phyloP scores from a whole-genome alignment of 2,329 filamentous ascomycete genomes.

The Curvularia verruculosa region DNA sequence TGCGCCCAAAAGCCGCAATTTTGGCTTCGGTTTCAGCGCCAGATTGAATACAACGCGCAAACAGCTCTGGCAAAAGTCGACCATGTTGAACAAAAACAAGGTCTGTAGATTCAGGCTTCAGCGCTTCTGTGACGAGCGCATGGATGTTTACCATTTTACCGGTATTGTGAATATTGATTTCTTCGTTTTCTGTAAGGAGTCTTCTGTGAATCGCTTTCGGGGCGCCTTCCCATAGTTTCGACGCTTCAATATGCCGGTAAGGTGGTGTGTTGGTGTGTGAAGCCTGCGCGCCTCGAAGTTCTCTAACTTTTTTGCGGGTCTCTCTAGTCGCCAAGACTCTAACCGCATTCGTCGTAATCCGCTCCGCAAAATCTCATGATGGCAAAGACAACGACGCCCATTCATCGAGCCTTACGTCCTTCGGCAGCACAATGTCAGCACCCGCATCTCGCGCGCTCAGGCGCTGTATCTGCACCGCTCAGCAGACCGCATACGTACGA shows the following conservation, averaged over 20 bases:
- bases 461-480: constrained; percentile 51
- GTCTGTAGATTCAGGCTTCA: constrained; percentile 73
- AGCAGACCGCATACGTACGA: constrained; percentile 34
- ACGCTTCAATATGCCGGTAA: constrained; percentile 33
- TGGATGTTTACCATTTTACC: constrained; percentile 38
- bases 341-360: constrained; percentile 29
- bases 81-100: constrained; percentile 76
- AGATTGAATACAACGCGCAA: constrained; percentile 74
- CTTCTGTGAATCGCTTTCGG: constrained; percentile 22
- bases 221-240: constrained; percentile 47
- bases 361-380: constrained; percentile 40
- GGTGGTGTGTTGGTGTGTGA: constrained; percentile 25
- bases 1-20: constrained; percentile 76
- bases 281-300: constrained; percentile 20
- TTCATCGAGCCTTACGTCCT: constrained; percentile 27
- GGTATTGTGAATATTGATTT: constrained; percentile 19
- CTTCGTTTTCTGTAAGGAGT: constrained; percentile 27
- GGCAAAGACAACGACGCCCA: constrained; percentile 26
- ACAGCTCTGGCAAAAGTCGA: constrained; percentile 78
- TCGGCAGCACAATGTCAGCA: constrained; percentile 50
- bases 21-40: constrained; percentile 44
- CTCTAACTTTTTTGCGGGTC: constrained; percentile 37
- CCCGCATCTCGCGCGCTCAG: constrained; percentile 53
- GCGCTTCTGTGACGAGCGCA: constrained; percentile 43
- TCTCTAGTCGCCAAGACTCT: constrained; percentile 30